Conservation (phyloP, 2,329 filamentous ascomycete genomes). For the Arthroderma sp. region DNA sequence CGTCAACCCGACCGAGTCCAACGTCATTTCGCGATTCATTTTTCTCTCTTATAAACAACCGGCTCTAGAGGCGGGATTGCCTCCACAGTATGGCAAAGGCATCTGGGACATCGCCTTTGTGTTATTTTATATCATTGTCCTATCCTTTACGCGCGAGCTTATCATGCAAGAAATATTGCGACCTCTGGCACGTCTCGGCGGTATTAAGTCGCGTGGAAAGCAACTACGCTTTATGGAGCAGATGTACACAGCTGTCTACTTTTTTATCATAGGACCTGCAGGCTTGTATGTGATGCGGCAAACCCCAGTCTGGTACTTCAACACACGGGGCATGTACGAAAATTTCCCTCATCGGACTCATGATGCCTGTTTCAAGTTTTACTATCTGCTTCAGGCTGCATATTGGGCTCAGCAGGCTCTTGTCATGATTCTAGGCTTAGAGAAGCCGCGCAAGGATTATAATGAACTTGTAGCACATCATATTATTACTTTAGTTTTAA, state of each 20-base stretch:
- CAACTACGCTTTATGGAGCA: constrained; percentile 93
- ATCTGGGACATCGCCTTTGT: constrained; percentile 75
- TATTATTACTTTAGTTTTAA: constrained; percentile 74
- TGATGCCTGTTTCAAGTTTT: constrained; percentile 75
- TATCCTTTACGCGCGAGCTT: constrained; percentile 90
- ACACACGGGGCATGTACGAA: constrained; percentile 81
- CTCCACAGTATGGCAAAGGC: constrained; percentile 77
- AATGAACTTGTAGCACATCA: constrained; percentile 87
- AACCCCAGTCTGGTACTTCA: constrained; percentile 90
- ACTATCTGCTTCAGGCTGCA: constrained; percentile 85
- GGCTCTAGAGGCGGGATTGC: constrained; percentile 34
- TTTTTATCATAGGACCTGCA: constrained; percentile 65
- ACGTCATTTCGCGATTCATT: constrained; percentile 67
- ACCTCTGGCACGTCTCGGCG: constrained; percentile 58
- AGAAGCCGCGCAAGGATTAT: constrained; percentile 91
- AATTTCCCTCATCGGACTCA: constrained; percentile 72
- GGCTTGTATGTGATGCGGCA: constrained; percentile 83
- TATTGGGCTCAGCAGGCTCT: constrained; percentile 95
- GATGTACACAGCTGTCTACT: constrained; percentile 87
- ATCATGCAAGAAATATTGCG: constrained; percentile 83
- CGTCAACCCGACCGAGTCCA: constrained; percentile 62
- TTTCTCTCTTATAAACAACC: constrained; percentile 80
- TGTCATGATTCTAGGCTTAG: constrained; percentile 71
- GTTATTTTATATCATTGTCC: constrained; percentile 72
- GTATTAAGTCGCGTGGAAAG: constrained; percentile 62